Base-by-base conservation (phyloP, 139 green algal species). In the Chlamydomonas eustigma region DNA sequence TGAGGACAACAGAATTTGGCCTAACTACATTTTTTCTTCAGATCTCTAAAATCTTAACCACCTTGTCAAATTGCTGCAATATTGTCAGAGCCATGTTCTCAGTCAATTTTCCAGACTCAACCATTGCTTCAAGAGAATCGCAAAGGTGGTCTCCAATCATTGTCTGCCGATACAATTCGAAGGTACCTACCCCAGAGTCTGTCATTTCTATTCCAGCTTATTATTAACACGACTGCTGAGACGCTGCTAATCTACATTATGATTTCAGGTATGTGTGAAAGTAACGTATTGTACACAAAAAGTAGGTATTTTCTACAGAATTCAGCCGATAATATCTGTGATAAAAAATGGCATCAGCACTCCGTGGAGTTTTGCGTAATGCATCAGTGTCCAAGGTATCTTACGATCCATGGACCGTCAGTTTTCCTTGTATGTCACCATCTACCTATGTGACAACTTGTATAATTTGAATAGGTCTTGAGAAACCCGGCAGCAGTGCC, bases 21-120 rank as follows among this genome's bases (percentile, higher is more conserved):
- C 31, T 22, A 18, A 18, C 12, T 28, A 28, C 12, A 58, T 58
- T 58, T 58, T 58, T 18, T 58, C 18, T 18, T 58, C 18, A 12
- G 12, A 58, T 58, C 44, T 58, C 44, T 18, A 58, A 58, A 58
- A 58, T 58, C 18, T 24, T 64, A 1, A 69, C 58, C 58, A 86
- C 81, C 73, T 74, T 72, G 51, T 86, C 81, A 38, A 86, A 82
- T 68, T 86, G 77, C 69, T 84, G 83, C 3, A 88, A 72, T 2
- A 84, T 83, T 1, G 75, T 72, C 8, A 83, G 50, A 39, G 84
- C 84, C 25, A 88, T 32, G 22, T 77, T 52, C 38, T 85, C 80
- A 1, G 78, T 74, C 25, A 88, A 51, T 36, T 84, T 77, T 18
- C 77, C 84, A 30, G 79, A 76, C 32, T 74, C 71, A n/a, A 84